phyloP scores from a whole-genome alignment of 1,284 basidiomycete species.

The Cutaneotrichosporon cutaneum region DNA sequence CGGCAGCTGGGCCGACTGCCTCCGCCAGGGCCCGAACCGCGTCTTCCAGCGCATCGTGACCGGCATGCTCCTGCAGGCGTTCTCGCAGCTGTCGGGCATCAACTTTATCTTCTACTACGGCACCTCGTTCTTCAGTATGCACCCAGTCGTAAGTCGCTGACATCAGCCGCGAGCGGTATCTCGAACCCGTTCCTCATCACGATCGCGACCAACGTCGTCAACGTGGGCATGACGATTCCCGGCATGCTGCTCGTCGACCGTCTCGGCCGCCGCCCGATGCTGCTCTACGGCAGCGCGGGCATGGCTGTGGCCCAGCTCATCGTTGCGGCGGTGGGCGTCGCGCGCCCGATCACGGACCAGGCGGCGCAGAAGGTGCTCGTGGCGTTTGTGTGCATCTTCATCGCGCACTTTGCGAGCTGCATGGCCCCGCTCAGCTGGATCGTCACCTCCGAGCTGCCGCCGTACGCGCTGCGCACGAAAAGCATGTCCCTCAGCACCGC shows the following conservation, averaged over 20 bases:
- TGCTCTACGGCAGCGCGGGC: constrained; percentile 38
- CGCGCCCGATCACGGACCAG: constrained; percentile 29
- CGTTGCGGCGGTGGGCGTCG: constrained; percentile 37
- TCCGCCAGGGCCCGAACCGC: constrained; percentile 34
- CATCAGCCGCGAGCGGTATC: constrained; percentile 30
- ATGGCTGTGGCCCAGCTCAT: constrained; percentile 38
- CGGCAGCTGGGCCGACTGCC: constrained; percentile 38
- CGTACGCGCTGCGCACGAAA: constrained; percentile 62
- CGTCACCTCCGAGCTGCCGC: constrained; percentile 42
- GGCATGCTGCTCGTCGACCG: constrained; percentile 43
- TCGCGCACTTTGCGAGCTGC: constrained; percentile 45
- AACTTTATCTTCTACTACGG: constrained; percentile 43
- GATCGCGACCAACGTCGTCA: constrained; percentile 51
- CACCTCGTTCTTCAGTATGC: constrained; percentile 10
- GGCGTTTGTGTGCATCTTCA: constrained; percentile 52
- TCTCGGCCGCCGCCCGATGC: constrained; percentile 41
- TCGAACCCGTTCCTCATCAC: constrained; percentile 41
- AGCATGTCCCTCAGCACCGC: constrained; percentile 68
- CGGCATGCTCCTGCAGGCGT: constrained; percentile 47
- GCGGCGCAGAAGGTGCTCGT: constrained; percentile 49
- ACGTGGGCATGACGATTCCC: constrained; percentile 42
- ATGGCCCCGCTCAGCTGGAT: constrained; percentile 47
- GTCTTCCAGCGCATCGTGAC: constrained; percentile 33
- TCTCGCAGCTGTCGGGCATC: constrained; percentile 23
- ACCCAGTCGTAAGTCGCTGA: not conserved